Conservation (phyloP, 345 rosid species). For the Moricandia moricandioides region DNA sequence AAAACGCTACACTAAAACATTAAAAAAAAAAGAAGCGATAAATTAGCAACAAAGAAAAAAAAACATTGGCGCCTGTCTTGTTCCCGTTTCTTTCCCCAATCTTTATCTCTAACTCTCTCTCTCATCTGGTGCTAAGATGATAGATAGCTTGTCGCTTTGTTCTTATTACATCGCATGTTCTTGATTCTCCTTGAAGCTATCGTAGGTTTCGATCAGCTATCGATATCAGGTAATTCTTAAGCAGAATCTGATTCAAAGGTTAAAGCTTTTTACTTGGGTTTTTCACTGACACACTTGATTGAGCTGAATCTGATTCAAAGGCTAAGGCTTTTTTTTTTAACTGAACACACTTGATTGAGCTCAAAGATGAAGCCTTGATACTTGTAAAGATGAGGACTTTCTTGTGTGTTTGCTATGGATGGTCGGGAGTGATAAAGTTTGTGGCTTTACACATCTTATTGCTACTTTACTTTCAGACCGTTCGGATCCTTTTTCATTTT, state of each 20-base stretch:
- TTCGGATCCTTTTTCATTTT: neutral
- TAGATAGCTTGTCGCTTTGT: too few species aligned
- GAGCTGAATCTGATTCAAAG: constrained; percentile 13
- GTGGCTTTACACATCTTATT: constrained; percentile 22
- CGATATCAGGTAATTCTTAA: constrained; percentile 7
- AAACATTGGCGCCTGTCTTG: constrained; percentile 36
- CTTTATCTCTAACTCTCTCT: constrained; percentile 18
- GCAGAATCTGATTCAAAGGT: constrained; percentile 11
- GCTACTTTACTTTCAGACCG: neutral
- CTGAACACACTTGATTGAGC: constrained; percentile 8
- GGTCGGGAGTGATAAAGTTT: constrained; percentile 20
- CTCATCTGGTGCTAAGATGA: neutral
- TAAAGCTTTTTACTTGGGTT: neutral
- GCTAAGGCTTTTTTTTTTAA: neutral
- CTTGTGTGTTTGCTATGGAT: neutral
- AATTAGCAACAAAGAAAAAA: neutral
- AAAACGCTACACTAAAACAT: neutral
- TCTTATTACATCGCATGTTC: neutral
- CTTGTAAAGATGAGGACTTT: neutral
- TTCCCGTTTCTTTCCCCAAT: constrained; percentile 34
- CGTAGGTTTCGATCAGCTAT: neutral
- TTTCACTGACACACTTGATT: constrained; percentile 1
- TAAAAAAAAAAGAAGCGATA: neutral
- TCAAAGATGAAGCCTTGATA: neutral
- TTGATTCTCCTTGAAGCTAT: constrained; percentile 18